Evolutionary conservation across 306 rosid species (phyloP).

Genomic region (Arachis hypogaea): DNA sequence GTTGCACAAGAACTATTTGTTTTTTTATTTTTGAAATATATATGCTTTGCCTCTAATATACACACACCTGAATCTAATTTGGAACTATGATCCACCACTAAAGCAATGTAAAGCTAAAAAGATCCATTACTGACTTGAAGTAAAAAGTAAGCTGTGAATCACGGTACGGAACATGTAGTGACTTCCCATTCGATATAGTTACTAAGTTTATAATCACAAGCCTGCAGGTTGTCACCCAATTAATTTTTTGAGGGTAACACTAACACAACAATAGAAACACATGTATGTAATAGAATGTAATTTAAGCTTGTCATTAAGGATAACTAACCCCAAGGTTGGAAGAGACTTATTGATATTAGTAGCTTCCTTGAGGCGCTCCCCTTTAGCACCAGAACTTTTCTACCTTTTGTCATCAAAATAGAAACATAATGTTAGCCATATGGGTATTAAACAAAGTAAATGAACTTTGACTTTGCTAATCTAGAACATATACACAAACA

Average conservation of each 20-base stretch:
- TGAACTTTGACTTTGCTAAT: constrained; percentile 6
- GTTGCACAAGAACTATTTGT: background rate
- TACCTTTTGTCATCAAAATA: constrained; percentile 66
- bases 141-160: constrained; percentile 93
- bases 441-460: background rate
- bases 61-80: background rate
- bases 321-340: constrained; percentile 87
- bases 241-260: constrained; percentile 14
- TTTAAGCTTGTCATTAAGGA: constrained; percentile 27
- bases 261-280: background rate
- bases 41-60: background rate
- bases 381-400: constrained; percentile 99
- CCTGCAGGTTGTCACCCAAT: constrained; percentile 53
- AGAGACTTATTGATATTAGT: constrained; percentile 97
- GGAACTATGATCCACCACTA: constrained; percentile 10
- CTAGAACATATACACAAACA: constrained; percentile 11
- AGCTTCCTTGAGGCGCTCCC: constrained; percentile 98
- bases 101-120: constrained; percentile 27
- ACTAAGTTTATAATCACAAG: constrained; percentile 98
- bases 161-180: constrained; percentile 96
- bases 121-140: constrained; percentile 72
- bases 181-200: constrained; percentile 81
- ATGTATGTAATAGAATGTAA: constrained; percentile 19
- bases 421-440: constrained; percentile 14
- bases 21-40: background rate